Evolutionary conservation across 768 basidiomycete genomes (phyloP), one percentile per base, ranked within the genome.

Genomic region (Pleurotus cornucopiae): DNA sequence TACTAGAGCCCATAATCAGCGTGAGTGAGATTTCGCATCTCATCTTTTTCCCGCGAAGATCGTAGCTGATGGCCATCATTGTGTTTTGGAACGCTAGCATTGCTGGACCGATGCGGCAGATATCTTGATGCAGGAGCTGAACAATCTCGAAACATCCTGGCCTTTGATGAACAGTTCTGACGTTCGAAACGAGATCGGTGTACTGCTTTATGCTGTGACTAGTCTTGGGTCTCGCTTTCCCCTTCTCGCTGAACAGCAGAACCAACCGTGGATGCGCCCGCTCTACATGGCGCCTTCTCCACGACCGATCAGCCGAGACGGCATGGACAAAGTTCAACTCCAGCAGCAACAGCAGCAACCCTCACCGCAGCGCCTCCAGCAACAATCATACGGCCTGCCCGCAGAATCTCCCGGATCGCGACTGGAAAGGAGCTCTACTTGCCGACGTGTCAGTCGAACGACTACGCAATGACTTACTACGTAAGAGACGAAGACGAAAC

Each of bases 1-100:
- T 82, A 68, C 76, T 90, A n/a, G 89, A 91, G 70, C 89, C 89
- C 21, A 81, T 90, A 60, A 76, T 90, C 59, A 87, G 85, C 51
- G 88, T 90, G 73, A 60, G 86, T 71, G 48, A 30, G 23, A 25
- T 5, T 12, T 52, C 37, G 13, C 16, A 5, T 47, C 13, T 18
- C 11, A 52, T 58, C 43, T 44, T 55, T 39, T 45, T 41, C 38
- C 59, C 16, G 16, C 12, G 11, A 13, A 43, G 7, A n/a, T 34
- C 21, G 16, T 16, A 18, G 34, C 25, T 26, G 25, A 45, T 26
- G 30, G 13, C 13, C 38, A 46, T 46, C 54, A 46, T 45, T 30
- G 47, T 16, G 6, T 45, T 48, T 62, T 40, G 44, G 56, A 25
- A 37, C 49, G 61, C 30, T 60, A 88, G 88, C 80, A 83, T 6